Evolutionary conservation across 805 yeast genomes (phyloP), one percentile per base, ranked within the genome.

Genomic region (Candida methanosorbosa): DNA sequence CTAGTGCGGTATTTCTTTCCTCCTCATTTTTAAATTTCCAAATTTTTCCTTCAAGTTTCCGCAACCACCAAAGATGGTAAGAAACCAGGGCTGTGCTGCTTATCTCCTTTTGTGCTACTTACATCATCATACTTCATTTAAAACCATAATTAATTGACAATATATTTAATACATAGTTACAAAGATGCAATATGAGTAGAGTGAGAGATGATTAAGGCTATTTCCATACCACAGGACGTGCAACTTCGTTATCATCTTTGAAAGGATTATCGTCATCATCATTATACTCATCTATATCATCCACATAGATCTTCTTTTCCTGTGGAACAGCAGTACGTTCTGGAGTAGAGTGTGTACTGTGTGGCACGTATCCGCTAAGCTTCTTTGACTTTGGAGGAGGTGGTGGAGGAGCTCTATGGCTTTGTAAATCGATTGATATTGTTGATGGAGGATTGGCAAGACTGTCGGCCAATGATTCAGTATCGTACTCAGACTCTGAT

Each of bases 231-330:
- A 50, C 38, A 1, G 52, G 52, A 9, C 44, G 42, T 2, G 45
- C 48, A 15, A 50, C 53, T 36, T 49, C 52, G 34, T 58, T 49
- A 23, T 43, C 49, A 37, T 59, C 64, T 15, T 57, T 46, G 37
- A 59, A 59, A 3, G 63, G 63, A 35, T 56, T 48, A 22, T 49
- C 46, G 16, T 45, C 51, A 9, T 43, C 47, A 6, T 38, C 42
- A 19, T 30, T 31, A 4, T 29, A 34, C 8, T 20, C 17, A 11
- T 19, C 31, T 9, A 28, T 27, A 2, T 40, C 33, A 4, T 27
- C 31, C 17, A n/a, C n/a, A n/a, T n/a, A n/a, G n/a, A n/a, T n/a
- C n/a, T n/a, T n/a, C n/a, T n/a, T n/a, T n/a, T n/a, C n/a, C n/a
- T n/a, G n/a, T n/a, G n/a, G n/a, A 5, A 14, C 29, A 16, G 19